Evolutionary conservation across 2,329 filamentous ascomycete species (phyloP).

Genomic region (Neoarthrinium moseri): DNA sequence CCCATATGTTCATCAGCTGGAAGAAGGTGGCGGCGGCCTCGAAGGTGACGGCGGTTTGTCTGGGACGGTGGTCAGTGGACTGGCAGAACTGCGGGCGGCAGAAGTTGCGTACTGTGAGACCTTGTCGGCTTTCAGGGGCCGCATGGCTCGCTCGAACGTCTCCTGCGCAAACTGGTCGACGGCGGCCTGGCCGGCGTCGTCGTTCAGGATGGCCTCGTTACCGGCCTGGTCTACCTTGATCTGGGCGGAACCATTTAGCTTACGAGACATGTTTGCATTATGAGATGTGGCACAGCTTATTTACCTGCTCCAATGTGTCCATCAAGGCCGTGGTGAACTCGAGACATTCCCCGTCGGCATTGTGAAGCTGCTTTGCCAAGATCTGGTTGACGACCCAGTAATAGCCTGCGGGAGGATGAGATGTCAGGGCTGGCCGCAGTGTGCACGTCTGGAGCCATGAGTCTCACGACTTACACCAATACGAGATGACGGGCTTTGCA

Average conservation of each 20-base stretch:
- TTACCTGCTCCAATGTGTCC: constrained; percentile 82
- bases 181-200: constrained; percentile 83
- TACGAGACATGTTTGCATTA: too few species aligned
- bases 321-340: constrained; percentile 81
- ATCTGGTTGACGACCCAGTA: constrained; percentile 95
- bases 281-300: constrained; percentile 18
- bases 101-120: constrained; percentile 64
- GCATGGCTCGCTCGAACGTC: constrained; percentile 81
- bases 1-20: constrained; percentile 85
- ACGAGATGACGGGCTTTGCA: constrained; percentile 83
- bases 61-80: too few species aligned
- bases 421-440: too few species aligned
- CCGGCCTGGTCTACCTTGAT: constrained; percentile 70
- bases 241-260: constrained; percentile 33
- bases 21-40: constrained; percentile 91
- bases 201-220: constrained; percentile 84
- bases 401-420: constrained; percentile 56
- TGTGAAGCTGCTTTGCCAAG: constrained; percentile 76
- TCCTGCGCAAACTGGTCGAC: constrained; percentile 92
- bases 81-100: too few species aligned
- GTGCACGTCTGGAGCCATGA: constrained; percentile 7
- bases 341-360: constrained; percentile 72
- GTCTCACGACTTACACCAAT: constrained; percentile 74
- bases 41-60: constrained; percentile 91
- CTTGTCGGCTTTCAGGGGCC: constrained; percentile 77